These are phyloP conservation scores for Aspergillus terreus DNA, from an alignment of 2,329 filamentous ascomycete species.

Conservation along the genomic window DNA sequence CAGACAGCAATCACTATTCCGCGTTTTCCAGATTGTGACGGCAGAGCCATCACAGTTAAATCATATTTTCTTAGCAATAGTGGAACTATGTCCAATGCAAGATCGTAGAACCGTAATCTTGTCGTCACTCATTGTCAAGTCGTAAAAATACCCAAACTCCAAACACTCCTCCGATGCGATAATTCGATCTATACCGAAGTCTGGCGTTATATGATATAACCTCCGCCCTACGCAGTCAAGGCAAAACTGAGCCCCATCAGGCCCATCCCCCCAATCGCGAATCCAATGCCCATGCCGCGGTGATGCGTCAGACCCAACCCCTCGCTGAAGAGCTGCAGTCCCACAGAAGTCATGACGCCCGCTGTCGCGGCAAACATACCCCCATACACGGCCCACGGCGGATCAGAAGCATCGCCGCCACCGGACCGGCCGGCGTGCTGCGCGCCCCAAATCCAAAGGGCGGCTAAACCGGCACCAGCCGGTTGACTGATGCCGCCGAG, in stretches of 20 bases:
- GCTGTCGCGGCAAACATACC: conserved; percentile 81
- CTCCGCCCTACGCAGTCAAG: conserved; percentile 57
- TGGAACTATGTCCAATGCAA: background rate
- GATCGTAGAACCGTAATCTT: conserved; percentile 9
- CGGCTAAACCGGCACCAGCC: conserved; percentile 77
- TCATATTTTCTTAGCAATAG: background rate
- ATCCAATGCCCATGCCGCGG: conserved; percentile 34
- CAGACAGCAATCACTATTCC: no score
- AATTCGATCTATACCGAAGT: background rate
- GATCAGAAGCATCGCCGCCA: conserved; percentile 24
- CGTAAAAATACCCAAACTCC: conserved; percentile 2
- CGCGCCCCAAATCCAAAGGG: conserved; percentile 77
- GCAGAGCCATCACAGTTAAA: background rate
- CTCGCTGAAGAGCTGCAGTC: conserved; percentile 83
- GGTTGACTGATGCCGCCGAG: conserved; percentile 87
- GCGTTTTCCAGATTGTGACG: no score
- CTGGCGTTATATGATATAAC: background rate
- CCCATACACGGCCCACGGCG: conserved; percentile 53
- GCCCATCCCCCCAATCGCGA: conserved; percentile 63
- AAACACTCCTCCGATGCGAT: conserved; percentile 2
- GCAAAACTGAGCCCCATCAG: conserved; percentile 82
- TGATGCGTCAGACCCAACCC: conserved; percentile 68
- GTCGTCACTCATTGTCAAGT: conserved; percentile 13
- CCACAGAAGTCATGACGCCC: conserved; percentile 94
- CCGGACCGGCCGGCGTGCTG: conserved; percentile 42